Evolutionary conservation across 306 rosid genomes (phyloP).

Genomic region (Ziziphus jujuba): DNA sequence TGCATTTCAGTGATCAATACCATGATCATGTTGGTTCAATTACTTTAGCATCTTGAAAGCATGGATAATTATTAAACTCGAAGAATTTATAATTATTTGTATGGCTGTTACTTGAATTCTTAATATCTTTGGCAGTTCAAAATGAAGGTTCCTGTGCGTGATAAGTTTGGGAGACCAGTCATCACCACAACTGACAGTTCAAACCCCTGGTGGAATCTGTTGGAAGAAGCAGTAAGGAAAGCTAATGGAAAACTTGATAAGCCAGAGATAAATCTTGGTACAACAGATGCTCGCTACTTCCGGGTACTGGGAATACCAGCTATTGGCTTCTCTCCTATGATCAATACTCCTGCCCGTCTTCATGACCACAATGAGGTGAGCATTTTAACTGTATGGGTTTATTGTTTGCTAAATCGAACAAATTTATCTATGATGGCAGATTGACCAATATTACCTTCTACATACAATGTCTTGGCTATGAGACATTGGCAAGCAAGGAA

Average conservation of each 20-base stretch:
- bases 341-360: constrained; percentile 83
- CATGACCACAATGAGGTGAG: constrained; percentile 98
- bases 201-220: constrained; percentile 88
- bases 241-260: constrained; percentile 80
- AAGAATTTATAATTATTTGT: background rate
- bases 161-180: constrained; percentile 57
- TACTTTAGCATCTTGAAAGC: too few relatives aligned
- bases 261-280: constrained; percentile 83
- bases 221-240: constrained; percentile 68
- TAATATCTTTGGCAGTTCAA: constrained; percentile 68
- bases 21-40: too few relatives aligned
- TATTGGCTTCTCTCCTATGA: constrained; percentile 95
- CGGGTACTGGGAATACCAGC: constrained; percentile 75
- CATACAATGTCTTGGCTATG: too few relatives aligned
- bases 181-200: constrained; percentile 70
- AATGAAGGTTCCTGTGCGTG: constrained; percentile 52
- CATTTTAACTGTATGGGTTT: background rate
- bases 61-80: too few relatives aligned
- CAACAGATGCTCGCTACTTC: constrained; percentile 87
- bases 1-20: too few relatives aligned
- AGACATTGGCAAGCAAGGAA: too few relatives aligned
- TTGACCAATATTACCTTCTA: too few relatives aligned
- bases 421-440: too few relatives aligned
- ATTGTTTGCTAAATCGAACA: too few relatives aligned
- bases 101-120: constrained; percentile 19